Percentiles rank a stretch among this genome's conserved stretches.
Conservation (phyloP, 495 filamentous ascomycete species). For the Neurospora terricola region DNA sequence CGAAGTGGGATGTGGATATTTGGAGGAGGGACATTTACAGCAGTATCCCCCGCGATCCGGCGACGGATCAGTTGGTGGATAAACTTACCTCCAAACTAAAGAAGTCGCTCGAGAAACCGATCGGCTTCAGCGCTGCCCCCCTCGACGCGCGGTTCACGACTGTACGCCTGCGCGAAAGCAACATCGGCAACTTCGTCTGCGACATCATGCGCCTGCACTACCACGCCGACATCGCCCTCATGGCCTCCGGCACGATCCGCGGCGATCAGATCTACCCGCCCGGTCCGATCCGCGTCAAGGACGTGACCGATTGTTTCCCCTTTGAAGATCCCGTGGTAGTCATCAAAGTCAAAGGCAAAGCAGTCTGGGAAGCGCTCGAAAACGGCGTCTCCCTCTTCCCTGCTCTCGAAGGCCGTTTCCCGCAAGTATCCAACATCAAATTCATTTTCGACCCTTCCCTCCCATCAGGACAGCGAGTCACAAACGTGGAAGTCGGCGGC, state of each 20-base stretch:
- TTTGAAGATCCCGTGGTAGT: constrained; percentile 88
- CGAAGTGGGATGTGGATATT: constrained; percentile 68
- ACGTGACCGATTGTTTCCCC: constrained; percentile 74
- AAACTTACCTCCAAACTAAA: constrained; percentile 60
- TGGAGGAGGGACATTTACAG: constrained; percentile 59
- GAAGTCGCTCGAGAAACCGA: constrained; percentile 66
- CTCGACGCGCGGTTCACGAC: constrained; percentile 82
- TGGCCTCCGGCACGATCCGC: constrained; percentile 81
- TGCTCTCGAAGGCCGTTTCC: constrained; percentile 70
- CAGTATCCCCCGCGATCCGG: constrained; percentile 50
- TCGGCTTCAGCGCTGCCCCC: constrained; percentile 70
- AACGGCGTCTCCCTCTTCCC: constrained; percentile 73
- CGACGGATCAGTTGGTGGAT: constrained; percentile 48
- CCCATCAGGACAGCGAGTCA: constrained; percentile 51
- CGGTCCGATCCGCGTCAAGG: constrained; percentile 63
- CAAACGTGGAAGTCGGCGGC: constrained; percentile 48
- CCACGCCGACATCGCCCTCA: constrained; percentile 65
- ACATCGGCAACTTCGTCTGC: constrained; percentile 81
- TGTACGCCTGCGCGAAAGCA: constrained; percentile 65
- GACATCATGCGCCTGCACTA: constrained; percentile 85
- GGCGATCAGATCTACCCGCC: constrained; percentile 84
- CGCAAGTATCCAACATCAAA: constrained; percentile 73
- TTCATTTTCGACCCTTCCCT: constrained; percentile 56
- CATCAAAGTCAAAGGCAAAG: constrained; percentile 54
- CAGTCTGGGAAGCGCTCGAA: constrained; percentile 66